phyloP scores from a whole-genome alignment of 352 stramenopile species.

The Globisporangium nunn region DNA sequence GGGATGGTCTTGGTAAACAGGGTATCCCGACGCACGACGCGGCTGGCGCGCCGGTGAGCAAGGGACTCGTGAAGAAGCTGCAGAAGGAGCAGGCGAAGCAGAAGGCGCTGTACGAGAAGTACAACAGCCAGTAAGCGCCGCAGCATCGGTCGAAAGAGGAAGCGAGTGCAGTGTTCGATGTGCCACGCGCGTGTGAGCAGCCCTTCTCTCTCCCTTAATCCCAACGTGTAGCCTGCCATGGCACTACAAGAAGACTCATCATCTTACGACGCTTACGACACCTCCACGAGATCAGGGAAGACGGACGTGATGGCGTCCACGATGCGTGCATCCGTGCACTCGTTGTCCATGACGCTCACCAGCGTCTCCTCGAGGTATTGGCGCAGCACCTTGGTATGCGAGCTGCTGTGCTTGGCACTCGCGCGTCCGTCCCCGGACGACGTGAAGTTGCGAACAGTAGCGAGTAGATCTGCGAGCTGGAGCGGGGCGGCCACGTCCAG shows the following conservation, averaged over 20 bases:
- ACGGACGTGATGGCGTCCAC: constrained; percentile 22
- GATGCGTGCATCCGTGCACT: constrained; percentile 31
- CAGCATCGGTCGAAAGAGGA: not conserved
- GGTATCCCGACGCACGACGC: constrained; percentile 94
- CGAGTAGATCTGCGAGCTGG: constrained; percentile 29
- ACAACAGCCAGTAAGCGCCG: constrained; percentile 26
- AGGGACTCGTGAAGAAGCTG: constrained; percentile 96
- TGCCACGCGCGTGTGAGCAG: not conserved
- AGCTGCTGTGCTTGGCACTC: not conserved
- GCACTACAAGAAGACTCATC: no score
- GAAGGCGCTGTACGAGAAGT: constrained; percentile 86
- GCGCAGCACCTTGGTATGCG: constrained; percentile 27
- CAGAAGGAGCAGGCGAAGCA: constrained; percentile 96
- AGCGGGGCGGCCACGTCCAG: constrained; percentile 47
- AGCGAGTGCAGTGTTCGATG: not conserved
- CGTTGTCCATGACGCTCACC: constrained; percentile 19
- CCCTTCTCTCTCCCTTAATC: not conserved
- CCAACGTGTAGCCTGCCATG: not conserved
- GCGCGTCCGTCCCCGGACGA: not conserved
- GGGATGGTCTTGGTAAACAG: constrained; percentile 15
- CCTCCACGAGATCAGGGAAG: constrained; percentile 16
- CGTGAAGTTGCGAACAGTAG: constrained; percentile 19
- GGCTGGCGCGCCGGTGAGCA: constrained; percentile 91
- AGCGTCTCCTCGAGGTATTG: constrained; percentile 28
- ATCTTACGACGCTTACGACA: not conserved